Conservation (phyloP, 2,329 filamentous ascomycete genomes). For the Colletotrichum caudatum region DNA sequence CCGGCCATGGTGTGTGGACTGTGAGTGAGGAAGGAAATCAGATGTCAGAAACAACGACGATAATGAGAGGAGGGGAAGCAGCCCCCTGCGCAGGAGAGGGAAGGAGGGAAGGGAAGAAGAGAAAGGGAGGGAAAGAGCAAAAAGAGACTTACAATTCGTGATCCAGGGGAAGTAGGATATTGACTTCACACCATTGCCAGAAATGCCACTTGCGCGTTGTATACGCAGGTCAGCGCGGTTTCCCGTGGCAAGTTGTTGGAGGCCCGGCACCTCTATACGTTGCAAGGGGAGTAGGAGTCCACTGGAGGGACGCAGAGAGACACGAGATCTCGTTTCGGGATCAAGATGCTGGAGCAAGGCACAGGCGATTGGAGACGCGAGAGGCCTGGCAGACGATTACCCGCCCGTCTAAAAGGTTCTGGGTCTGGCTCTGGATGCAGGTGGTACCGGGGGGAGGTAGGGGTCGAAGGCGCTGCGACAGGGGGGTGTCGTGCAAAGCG, state of each 20-base stretch:
- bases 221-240: conserved; percentile 34
- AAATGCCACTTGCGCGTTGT: conserved; percentile 25
- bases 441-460: conserved; percentile 37
- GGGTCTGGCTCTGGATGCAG: conserved; percentile 37
- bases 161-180: conserved; percentile 31
- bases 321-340: conserved; percentile 43
- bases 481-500: conserved; percentile 40
- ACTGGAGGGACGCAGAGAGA: conserved; percentile 37
- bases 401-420: conserved; percentile 42
- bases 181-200: conserved; percentile 40
- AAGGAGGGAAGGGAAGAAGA: conserved; percentile 20
- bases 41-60: conserved; percentile 41
- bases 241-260: conserved; percentile 39
- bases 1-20: conserved; percentile 50
- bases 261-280: conserved; percentile 27
- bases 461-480: conserved; percentile 38
- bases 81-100: conserved; percentile 27
- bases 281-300: conserved; percentile 40
- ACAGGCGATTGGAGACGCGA: conserved; percentile 33
- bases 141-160: conserved; percentile 35
- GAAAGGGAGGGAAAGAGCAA: conserved; percentile 15
- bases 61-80: conserved; percentile 32
- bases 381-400: conserved; percentile 40
- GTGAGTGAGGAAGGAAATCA: conserved; percentile 26
- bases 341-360: conserved; percentile 41